Evolutionary conservation across 441 rosid genomes (phyloP), one percentile per base, ranked within the genome.

Genomic region (Euphorbia neoarborescens): DNA sequence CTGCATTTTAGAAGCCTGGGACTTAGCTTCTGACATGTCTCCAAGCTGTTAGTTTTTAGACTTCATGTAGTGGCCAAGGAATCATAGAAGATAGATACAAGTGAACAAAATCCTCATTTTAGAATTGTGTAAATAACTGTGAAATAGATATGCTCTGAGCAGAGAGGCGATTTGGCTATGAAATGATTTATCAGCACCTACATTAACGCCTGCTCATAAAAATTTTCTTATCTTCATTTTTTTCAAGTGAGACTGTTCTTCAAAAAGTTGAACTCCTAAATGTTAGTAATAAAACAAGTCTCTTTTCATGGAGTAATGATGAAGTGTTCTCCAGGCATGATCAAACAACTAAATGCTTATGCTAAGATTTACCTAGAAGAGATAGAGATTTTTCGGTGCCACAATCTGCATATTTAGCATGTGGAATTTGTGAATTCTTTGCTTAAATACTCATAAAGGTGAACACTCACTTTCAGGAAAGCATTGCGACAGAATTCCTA

Each of bases 401-500:
- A 56, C 61, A 56, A 24, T 6, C 30, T 56, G 19, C 11, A 32
- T 61, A 44, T 32, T 61, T 61, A 15, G 25, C 25, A 32, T 61
- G 8, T 19, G 22, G 3, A 19, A 61, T 32, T 32, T 32, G 9
- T 19, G 37, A 22, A 30, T 66, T 63, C 17, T 54, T 4, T 57
- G 24, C 68, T 72, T 10, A 32, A 34, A 27, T 57, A 28, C 60
- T 77, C 65, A 32, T 40, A n/a, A 62, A 19, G 34, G 59, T 56
- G 17, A 57, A 17, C 27, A 15, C 65, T 19, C 20, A 35, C 28
- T 19, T 42, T 68, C 84, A 90, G 97, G 92, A 89, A 82, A 87
- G 84, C 71, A 89, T 94, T 76, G 99, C 97, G 12, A 62, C 77
- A 42, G 85, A 85, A 65, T 88, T 91, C 86, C 48, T 87, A 60